phyloP scores from a whole-genome alignment of 2,329 filamentous ascomycete genomes.

The Zymoseptoria crescenta region DNA sequence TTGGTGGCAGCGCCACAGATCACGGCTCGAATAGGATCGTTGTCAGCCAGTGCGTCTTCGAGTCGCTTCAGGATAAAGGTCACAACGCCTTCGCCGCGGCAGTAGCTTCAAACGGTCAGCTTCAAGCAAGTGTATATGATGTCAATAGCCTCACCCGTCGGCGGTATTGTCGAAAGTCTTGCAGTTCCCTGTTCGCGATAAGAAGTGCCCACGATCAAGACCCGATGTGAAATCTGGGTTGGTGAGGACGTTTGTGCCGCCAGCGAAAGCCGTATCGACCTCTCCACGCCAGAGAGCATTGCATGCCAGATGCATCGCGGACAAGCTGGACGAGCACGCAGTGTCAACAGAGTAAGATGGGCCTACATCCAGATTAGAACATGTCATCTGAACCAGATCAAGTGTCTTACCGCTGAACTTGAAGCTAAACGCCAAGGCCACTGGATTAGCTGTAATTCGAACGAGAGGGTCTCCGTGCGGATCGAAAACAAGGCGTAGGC shows the following conservation, averaged over 20 bases:
- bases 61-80: constrained; percentile 28
- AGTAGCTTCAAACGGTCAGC: constrained; percentile 20
- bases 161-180: constrained; percentile 29
- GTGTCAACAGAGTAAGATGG: constrained; percentile 4
- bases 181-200: constrained; percentile 15
- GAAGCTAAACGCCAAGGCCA: no score
- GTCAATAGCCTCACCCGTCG: constrained; percentile 12
- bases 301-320: constrained; percentile 6
- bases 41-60: constrained; percentile 28
- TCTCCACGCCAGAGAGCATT: constrained; percentile 5
- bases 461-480: no score
- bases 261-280: constrained; percentile 7
- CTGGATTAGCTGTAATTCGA: no score
- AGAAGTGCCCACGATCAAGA: constrained; percentile 13
- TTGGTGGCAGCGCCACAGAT: constrained; percentile 34
- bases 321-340: constrained; percentile 7
- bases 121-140: no score
- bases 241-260: constrained; percentile 10
- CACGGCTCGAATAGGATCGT: constrained; percentile 30
- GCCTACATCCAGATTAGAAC: no score
- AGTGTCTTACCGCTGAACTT: no score
- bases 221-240: constrained; percentile 11
- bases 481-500: no score
- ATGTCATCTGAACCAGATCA: no score
- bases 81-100: constrained; percentile 27